Conservation (phyloP, 805 yeast species). For the Myxozyma geophila region DNA sequence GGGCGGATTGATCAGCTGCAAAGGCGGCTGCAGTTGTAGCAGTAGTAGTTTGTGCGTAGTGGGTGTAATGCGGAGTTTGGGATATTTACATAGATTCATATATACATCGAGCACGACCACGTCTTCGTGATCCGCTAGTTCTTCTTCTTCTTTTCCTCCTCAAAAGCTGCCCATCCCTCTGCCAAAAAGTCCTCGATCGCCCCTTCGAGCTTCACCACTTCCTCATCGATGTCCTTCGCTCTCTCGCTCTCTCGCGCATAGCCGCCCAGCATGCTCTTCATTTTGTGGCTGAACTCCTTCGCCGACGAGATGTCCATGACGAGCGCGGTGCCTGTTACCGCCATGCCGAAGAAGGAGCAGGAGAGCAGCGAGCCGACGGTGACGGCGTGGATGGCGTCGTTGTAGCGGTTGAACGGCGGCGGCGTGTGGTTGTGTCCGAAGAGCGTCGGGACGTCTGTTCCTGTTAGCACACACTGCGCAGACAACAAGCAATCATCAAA, state of each 20-base stretch:
- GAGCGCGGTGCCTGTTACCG: constrained; percentile 75
- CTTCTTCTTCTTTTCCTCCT: constrained; percentile 1
- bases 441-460: constrained; percentile 60
- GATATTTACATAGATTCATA: not conserved
- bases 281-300: constrained; percentile 68
- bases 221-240: constrained; percentile 25
- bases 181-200: constrained; percentile 28
- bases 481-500: too few species aligned
- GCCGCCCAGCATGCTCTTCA: constrained; percentile 68
- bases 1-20: constrained; percentile 25
- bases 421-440: constrained; percentile 81
- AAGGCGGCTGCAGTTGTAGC: constrained; percentile 1
- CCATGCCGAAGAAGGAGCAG: constrained; percentile 68
- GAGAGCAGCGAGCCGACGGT: constrained; percentile 74
- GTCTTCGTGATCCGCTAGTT: not conserved
- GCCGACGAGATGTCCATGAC: constrained; percentile 67
- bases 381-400: constrained; percentile 79
- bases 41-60: not conserved
- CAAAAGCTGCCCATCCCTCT: constrained; percentile 12
- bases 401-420: constrained; percentile 70
- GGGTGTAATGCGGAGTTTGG: not conserved
- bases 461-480: not conserved
- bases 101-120: not conserved
- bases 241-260: constrained; percentile 38
- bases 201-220: constrained; percentile 21